Conservation (phyloP, 2,329 filamentous ascomycete species). For the Aspergillus ochraceoroseus region DNA sequence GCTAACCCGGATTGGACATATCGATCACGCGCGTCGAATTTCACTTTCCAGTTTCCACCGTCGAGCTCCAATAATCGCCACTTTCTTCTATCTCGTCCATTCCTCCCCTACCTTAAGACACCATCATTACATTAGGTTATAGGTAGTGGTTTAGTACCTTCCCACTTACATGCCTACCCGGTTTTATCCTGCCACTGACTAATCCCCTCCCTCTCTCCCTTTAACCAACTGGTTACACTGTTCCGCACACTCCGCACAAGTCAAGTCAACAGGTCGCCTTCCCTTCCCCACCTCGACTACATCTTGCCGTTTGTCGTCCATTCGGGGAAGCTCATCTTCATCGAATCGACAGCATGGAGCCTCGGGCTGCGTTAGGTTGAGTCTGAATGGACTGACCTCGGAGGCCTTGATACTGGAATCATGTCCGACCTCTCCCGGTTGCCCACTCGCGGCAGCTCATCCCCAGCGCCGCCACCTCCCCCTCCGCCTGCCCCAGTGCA, state of each 20-base stretch:
- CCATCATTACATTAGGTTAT: no score
- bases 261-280: conserved; percentile 5
- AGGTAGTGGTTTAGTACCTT: no score
- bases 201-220: conserved; percentile 1
- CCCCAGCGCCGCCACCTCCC: conserved; percentile 34
- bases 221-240: background rate
- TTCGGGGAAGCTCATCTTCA: background rate
- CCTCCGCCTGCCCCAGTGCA: conserved; percentile 36
- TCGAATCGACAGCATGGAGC: conserved; percentile 16
- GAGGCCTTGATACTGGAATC: conserved; percentile 17
- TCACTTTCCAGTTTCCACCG: no score
- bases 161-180: background rate
- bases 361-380: conserved; percentile 21
- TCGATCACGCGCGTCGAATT: no score
- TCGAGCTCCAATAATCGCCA: no score
- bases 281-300: conserved; percentile 12
- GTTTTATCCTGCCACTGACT: conserved; percentile 7
- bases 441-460: conserved; percentile 26
- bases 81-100: no score
- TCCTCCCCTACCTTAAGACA: no score
- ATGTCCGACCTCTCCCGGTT: conserved; percentile 30
- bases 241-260: conserved; percentile 1
- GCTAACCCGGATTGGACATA: no score
- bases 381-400: conserved; percentile 16
- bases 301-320: conserved; percentile 10